Base-by-base conservation (phyloP, 2,329 filamentous ascomycete species). In the Calonectria honghensis region DNA sequence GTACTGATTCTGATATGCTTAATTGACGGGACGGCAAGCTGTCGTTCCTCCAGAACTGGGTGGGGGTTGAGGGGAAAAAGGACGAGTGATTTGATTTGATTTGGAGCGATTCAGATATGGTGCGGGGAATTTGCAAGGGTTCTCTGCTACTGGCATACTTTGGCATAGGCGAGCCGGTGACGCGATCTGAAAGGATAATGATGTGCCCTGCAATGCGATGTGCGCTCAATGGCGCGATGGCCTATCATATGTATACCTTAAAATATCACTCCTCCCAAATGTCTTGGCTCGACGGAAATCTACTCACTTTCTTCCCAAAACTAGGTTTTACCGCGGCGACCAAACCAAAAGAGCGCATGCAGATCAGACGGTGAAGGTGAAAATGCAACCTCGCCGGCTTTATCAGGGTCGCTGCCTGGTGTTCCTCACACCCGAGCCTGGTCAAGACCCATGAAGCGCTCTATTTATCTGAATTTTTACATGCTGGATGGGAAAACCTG, bases 151-250 rank as follows among this genome's bases (percentile, higher is more conserved):
- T n/a, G 20, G 31, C 18, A n/a, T 29, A 32, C 52, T 52, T 37
- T n/a, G 18, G 54, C 51, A n/a, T n/a, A 18, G 48, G 32, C 65
- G 52, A 59, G 24, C 6, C 29, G 45, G 45, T 72, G 70, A 68
- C 70, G 70, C 45, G 70, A 72, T 72, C 14, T 54, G 54, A 32
- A 63, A 35, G 64, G 64, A 72, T 52, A 64, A 72, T 72, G 70
- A 72, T 68, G 70, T 68, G 64, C 70, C 45, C 35, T 54, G 64
- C n/a, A 27, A 54, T 29, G 11, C 41, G 35, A 45, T 48, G 54
- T n/a, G n/a, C 29, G 29, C 48, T n/a, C 20, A 48, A 68, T 72
- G 59, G 70, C 70, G 70, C 39, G 45, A 72, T 52, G n/a, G 14
- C 70, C 70, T 72, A 72, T 68, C 64, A 61, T 7, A 27, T 35